Evolutionary conservation across 805 yeast species (phyloP).

Genomic region (Zygosaccharomyces lentus): DNA sequence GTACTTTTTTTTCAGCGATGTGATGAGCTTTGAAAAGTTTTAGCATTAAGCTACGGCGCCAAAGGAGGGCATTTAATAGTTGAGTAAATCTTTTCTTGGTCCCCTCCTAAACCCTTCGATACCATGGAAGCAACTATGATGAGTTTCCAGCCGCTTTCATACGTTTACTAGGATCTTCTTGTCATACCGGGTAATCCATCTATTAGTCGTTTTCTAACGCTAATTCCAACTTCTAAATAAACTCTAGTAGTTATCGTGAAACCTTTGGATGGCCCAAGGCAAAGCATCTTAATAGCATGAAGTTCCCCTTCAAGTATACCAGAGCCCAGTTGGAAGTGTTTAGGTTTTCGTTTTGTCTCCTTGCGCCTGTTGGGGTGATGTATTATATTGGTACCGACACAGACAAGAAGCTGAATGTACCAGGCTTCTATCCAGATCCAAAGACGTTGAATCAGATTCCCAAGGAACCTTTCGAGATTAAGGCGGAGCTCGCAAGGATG

Average conservation of each 20-base stretch:
- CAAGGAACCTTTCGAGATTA: slow-evolving; percentile 86
- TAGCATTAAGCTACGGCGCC: neutral
- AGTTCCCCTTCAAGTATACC: slow-evolving; percentile 35
- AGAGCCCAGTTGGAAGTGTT: slow-evolving; percentile 53
- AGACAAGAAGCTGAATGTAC: slow-evolving; percentile 80
- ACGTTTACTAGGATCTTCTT: neutral
- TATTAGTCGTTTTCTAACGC: neutral
- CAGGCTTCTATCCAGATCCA: slow-evolving; percentile 98
- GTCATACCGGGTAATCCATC: slow-evolving; percentile 4
- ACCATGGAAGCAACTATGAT: neutral
- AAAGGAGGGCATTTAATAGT: neutral
- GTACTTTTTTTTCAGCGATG: neutral
- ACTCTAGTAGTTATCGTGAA: neutral
- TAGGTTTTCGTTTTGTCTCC: slow-evolving; percentile 72
- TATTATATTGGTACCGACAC: slow-evolving; percentile 89
- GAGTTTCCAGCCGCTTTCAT: neutral
- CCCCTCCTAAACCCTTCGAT: neutral
- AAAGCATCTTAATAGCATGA: slow-evolving; percentile 2
- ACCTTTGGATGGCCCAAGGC: neutral
- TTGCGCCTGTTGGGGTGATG: slow-evolving; percentile 89
- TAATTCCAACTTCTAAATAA: neutral
- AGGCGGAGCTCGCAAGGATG: slow-evolving; percentile 86
- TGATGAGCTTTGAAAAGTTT: slow-evolving; percentile 2
- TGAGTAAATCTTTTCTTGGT: neutral
- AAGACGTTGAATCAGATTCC: slow-evolving; percentile 86